Percentiles rank a stretch among this genome's conserved stretches.
These are phyloP conservation scores for Metschnikowia chrysomelidarum DNA, from an alignment of 805 yeast species.

Conservation along the genomic window DNA sequence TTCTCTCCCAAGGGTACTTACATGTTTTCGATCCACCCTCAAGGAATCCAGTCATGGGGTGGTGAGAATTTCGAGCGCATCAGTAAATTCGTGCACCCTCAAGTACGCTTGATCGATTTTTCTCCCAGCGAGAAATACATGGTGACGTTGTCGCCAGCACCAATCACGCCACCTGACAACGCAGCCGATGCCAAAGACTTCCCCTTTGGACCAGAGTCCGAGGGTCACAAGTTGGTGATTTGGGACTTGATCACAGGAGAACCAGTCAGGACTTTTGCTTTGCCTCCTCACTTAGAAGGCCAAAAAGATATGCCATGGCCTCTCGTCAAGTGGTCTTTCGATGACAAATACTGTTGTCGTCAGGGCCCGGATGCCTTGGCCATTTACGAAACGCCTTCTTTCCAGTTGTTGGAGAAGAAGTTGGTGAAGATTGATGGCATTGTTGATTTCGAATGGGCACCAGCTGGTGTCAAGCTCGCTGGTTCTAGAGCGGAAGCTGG, in stretches of 20 bases:
- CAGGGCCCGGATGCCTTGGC: conserved; percentile 91
- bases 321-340: conserved; percentile 90
- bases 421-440: conserved; percentile 79
- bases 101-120: conserved; percentile 84
- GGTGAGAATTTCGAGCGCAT: conserved; percentile 74
- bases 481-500: conserved; percentile 51
- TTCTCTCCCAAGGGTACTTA: conserved; percentile 94
- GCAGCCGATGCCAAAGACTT: conserved; percentile 65
- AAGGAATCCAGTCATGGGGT: conserved; percentile 96
- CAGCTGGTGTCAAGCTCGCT: conserved; percentile 72
- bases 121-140: conserved; percentile 89
- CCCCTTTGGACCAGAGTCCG: conserved; percentile 84
- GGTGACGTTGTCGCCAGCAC: conserved; percentile 86
- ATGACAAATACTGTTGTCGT: conserved; percentile 93
- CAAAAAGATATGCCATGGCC: conserved; percentile 90
- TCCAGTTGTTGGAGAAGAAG: conserved; percentile 84
- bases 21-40: conserved; percentile 83
- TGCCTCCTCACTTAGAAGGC: conserved; percentile 69
- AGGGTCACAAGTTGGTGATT: conserved; percentile 89
- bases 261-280: conserved; percentile 86
- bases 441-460: conserved; percentile 92
- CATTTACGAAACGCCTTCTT: conserved; percentile 76
- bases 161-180: conserved; percentile 61
- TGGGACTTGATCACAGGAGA: conserved; percentile 88
- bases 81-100: conserved; percentile 80